A percentile compares a stretch with the other conserved stretches of the same genome.
Evolutionary conservation across 192 early-diverging fungal genomes (phyloP).

Genomic region (Linnemannia exigua): DNA sequence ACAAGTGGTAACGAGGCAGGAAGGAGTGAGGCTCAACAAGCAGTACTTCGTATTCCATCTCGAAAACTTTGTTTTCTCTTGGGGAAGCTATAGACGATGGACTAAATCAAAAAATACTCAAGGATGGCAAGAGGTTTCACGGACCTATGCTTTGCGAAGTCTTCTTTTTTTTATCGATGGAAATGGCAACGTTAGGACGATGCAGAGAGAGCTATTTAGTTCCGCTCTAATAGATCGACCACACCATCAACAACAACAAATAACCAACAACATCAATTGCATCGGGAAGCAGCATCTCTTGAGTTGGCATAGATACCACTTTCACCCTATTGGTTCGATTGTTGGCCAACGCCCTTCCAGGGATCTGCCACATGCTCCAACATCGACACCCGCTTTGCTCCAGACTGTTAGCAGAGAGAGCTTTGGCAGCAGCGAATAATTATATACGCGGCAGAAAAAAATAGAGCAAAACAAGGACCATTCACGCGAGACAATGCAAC

Average conservation of each 20-base stretch:
- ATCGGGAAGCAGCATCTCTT: conserved; percentile 3
- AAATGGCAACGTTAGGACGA: not conserved
- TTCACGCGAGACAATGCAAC: not conserved
- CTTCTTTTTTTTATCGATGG: not conserved
- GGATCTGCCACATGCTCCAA: conserved; percentile 25
- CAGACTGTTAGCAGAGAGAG: not conserved
- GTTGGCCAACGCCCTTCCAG: conserved; percentile 28
- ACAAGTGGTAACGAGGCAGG: not conserved
- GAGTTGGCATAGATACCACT: not conserved
- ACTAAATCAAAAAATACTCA: not conserved
- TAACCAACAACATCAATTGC: not conserved
- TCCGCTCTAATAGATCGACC: conserved; percentile 15
- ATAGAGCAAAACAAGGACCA: too few relatives aligned
- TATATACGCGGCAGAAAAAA: not conserved
- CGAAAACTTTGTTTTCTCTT: not conserved
- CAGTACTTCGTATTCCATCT: not conserved
- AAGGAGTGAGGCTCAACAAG: not conserved
- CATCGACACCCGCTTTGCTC: conserved; percentile 19
- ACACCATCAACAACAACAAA: conserved; percentile 11
- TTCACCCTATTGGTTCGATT: conserved; percentile 26
- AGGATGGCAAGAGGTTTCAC: not conserved
- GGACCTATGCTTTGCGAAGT: not conserved
- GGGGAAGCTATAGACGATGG: not conserved
- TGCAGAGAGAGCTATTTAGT: not conserved
- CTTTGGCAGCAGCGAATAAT: conserved; percentile 1